These are phyloP conservation scores for Cylindricascospora bacillispora DNA, from an alignment of 1,139 yeast species.

Conservation along the genomic window DNA sequence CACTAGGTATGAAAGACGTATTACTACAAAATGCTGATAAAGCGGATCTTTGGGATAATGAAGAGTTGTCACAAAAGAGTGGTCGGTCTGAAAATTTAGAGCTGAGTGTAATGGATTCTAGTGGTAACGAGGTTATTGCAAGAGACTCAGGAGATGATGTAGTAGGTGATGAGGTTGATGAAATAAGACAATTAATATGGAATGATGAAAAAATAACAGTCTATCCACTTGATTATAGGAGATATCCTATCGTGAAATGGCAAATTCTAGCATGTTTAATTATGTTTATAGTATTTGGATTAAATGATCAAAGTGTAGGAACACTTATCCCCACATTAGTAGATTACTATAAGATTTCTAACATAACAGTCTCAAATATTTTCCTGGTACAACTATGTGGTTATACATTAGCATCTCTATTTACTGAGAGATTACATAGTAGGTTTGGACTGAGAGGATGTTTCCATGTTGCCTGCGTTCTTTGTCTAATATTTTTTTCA, in stretches of 20 bases:
- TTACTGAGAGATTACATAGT: constrained; percentile 21
- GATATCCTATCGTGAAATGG: constrained; percentile 14
- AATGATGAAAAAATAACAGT: constrained; percentile 15
- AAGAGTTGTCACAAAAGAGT: no score
- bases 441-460: constrained; percentile 20
- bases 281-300: constrained; percentile 23
- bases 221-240: constrained; percentile 20
- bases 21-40: no score
- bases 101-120: no score
- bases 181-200: no score
- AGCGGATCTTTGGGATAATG: no score
- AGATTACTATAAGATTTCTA: constrained; percentile 16
- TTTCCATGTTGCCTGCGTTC: constrained; percentile 12
- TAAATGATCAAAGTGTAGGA: constrained; percentile 25
- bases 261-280: constrained; percentile 19
- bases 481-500: constrained; percentile 12
- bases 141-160: no score
- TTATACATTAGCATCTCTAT: constrained; percentile 19
- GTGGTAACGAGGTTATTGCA: no score
- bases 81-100: no score
- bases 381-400: constrained; percentile 22
- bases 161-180: no score
- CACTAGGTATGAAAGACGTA: no score
- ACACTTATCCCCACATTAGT: constrained; percentile 22
- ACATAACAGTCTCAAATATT: constrained; percentile 17